Evolutionary conservation across 768 basidiomycete species (phyloP), one percentile per base, ranked within the genome.

Genomic region (Hericium rajendrae): DNA sequence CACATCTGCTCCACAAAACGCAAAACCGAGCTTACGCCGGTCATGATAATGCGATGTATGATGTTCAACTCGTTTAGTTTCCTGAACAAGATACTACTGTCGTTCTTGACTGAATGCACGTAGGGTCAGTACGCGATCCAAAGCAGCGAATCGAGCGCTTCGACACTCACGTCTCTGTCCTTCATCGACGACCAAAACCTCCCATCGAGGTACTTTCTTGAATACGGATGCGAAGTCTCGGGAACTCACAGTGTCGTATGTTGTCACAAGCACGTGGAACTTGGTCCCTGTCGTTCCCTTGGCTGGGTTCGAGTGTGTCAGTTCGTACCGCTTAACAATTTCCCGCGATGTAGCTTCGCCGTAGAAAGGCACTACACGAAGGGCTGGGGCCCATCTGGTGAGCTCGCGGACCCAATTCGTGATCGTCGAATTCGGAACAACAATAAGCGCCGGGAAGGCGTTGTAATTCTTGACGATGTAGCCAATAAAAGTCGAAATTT

Each of bases 361-460:
- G 62, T 85, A 84, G 69, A 85, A 95, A 0, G 92, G 89, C 22
- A 94, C 91, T 48, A 90, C 92, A 28, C 84, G 76, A 38, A 87
- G 73, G 39, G 73, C 71, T 13, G 90, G 90, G 0, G 88, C 86
- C 81, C 90, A 92, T 58, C 86, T 82, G 64, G 90, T 86, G 61
- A 98, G 92, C 68, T 99, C 97, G 38, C 97, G 79, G 13, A 95
- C 82, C 95, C 94, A 97, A 63, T 92, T 97, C 5, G 86, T 86
- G 61, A 98, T 87, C 0, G 94, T 97, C 12, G 94, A 95, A 67
- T 99, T 97, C 0, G 97, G 97, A 5, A 98, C 97, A 4, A 97
- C 85, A 11, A 99, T 84, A 13, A 99, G 79, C 39, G 83, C 85
- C 3, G 97, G 97, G 55, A 77, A 86, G 0, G 84, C 84, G 2